Conservation (phyloP, 2,329 filamentous ascomycete species). For the Colletotrichum tabaci region DNA sequence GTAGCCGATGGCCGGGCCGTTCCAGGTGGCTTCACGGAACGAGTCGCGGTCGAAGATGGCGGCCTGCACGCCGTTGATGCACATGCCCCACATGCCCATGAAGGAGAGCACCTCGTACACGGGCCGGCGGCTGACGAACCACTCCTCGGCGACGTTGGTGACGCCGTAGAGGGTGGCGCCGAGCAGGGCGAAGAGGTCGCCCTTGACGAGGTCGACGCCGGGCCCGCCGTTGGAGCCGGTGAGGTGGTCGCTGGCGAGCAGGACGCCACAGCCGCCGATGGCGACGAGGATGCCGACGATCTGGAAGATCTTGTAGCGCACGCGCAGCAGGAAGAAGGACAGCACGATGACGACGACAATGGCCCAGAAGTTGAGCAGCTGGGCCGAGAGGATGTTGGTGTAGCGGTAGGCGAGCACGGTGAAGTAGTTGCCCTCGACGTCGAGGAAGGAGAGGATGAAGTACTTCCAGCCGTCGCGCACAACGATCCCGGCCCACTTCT, state of each 20-base stretch:
- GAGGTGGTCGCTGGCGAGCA: conserved; percentile 90
- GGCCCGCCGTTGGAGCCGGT: conserved; percentile 80
- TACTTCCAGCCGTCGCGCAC: conserved; percentile 90
- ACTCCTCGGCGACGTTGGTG: conserved; percentile 94
- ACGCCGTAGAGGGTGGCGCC: conserved; percentile 94
- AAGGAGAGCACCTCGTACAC: conserved; percentile 95
- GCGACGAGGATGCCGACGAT: conserved; percentile 89
- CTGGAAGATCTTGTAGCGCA: conserved; percentile 92
- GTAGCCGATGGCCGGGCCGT: conserved; percentile 81
- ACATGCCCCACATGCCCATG: conserved; percentile 87
- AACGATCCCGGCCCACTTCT: conserved; percentile 76
- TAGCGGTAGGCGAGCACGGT: conserved; percentile 94
- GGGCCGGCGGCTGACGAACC: conserved; percentile 87
- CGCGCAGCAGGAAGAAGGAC: conserved; percentile 85
- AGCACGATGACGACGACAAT: conserved; percentile 92
- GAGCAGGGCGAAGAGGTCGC: conserved; percentile 91
- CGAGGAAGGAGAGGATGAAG: conserved; percentile 90
- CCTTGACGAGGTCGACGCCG: conserved; percentile 83
- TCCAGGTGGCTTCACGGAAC: conserved; percentile 77
- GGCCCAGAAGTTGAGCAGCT: conserved; percentile 99
- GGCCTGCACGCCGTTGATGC: conserved; percentile 93
- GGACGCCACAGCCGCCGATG: conserved; percentile 89
- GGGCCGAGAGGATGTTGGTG: conserved; percentile 92
- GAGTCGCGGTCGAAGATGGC: conserved; percentile 89
- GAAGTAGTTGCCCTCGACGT: conserved; percentile 98